Conservation (phyloP, 129 eudicot genomes). For the Cynara cardunculus region DNA sequence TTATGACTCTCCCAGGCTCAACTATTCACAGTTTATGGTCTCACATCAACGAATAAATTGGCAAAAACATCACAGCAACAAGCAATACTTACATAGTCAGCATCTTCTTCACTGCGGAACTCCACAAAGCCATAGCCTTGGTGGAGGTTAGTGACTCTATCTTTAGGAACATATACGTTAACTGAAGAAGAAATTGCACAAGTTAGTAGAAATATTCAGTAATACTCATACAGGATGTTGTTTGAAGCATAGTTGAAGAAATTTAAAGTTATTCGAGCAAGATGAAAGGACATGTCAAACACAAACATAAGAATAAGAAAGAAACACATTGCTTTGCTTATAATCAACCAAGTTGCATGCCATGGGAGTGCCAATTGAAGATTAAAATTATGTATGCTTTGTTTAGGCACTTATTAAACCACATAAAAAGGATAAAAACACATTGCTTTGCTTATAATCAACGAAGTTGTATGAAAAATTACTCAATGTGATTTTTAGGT, state of each 20-base stretch:
- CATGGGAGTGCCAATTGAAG: not conserved
- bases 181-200: conserved; percentile 37
- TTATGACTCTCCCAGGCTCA: not conserved
- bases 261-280: not conserved
- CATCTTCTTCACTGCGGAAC: conserved; percentile 98
- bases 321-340: no score
- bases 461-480: conserved; percentile 1
- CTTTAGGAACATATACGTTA: conserved; percentile 97
- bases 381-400: not conserved
- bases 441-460: not conserved
- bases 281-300: not conserved
- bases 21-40: not conserved
- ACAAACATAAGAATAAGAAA: not conserved
- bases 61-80: not conserved
- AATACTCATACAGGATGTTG: not conserved
- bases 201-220: conserved; percentile 4
- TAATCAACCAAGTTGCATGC: no score
- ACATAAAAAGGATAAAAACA: not conserved
- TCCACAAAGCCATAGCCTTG: conserved; percentile 99
- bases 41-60: not conserved
- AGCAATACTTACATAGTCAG: conserved; percentile 74
- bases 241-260: not conserved
- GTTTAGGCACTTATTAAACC: not conserved
- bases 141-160: conserved; percentile 95
- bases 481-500: not conserved